Base-by-base conservation (phyloP, 202 grass and related monocot genomes). In the Setaria viridis region DNA sequence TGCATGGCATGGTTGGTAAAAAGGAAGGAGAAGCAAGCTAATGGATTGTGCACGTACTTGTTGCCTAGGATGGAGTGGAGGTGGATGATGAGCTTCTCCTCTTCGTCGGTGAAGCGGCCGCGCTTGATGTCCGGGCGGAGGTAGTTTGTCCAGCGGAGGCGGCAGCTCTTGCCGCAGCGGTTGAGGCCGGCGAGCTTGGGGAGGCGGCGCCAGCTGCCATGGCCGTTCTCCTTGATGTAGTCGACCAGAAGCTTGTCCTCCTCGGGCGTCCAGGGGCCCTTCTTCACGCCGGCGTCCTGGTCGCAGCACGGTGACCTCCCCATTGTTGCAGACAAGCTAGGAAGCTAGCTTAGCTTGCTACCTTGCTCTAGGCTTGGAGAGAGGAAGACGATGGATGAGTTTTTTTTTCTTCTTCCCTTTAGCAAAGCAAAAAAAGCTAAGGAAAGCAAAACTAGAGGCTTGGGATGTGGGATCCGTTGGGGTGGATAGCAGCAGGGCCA, bases 101-200 rank as follows among this genome's bases (percentile, higher is more conserved):
- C 93, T 9, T 92, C 96, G 11, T 94, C 86, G 29, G 93, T 78
- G 88, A 99, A 99, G 2, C 46, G 58, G 1, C 96, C 96, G n/a
- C 96, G 86, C 85, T 95, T 99, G 76, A 99, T 99, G 77, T 99
- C 96, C 0, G 96, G 93, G 13, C 96, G 93, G 25, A 99, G 91
- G 78, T 99, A 99, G 93, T 99, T 99, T 1, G 93, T 99, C 93
- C 93, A 99, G 21, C 96, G 88, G 50, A 99, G 96, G n/a, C 96
- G 85, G 88, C 96, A 99, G 88, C 96, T 99, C 88, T 99, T 99
- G 73, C 96, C 96, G 72, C 96, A 99, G 32, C 96, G 88, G 91
- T 95, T 94, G 9, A 99, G 79, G 0, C 96, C 96, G 9, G 96
- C 96, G 56, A 92, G 88, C 88, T 95, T 94, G 4, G 96, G 96